Percentiles rank a stretch among this genome's conserved stretches.
phyloP scores from a whole-genome alignment of 768 basidiomycete genomes.

The Coprinopsis sp. region DNA sequence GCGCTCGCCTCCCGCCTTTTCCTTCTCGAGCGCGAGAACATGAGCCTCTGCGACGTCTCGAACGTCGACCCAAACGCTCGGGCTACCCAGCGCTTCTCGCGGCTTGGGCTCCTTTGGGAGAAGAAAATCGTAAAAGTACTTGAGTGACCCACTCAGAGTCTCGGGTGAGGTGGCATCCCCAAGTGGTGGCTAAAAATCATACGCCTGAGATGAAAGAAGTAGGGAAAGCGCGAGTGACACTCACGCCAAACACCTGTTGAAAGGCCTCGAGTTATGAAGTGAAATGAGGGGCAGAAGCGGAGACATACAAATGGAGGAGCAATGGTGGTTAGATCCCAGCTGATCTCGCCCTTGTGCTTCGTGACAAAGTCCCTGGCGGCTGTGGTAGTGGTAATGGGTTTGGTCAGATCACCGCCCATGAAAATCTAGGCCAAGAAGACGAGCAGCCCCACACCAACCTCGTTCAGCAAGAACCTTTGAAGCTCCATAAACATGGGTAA shows the following conservation, averaged over 20 bases:
- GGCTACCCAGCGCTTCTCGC: conserved; percentile 14
- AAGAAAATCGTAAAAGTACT: conserved; percentile 23
- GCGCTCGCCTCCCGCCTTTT: conserved; percentile 51
- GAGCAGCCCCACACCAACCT: conserved; percentile 25
- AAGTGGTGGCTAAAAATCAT: conserved; percentile 32
- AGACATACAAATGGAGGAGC: conserved; percentile 55
- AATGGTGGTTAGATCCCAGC: conserved; percentile 49
- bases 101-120: conserved; percentile 16
- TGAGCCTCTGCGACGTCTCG: conserved; percentile 57
- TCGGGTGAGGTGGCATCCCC: conserved; percentile 33
- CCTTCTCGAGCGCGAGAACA: conserved; percentile 43
- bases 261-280: no score
- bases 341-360: conserved; percentile 35
- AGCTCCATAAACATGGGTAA: conserved; percentile 46
- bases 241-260: conserved; percentile 31
- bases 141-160: conserved; percentile 37
- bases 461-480: conserved; percentile 65
- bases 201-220: background rate
- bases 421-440: no score
- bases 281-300: no score
- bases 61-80: conserved; percentile 43
- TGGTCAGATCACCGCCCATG: background rate
- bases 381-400: conserved; percentile 12
- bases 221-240: conserved; percentile 1
- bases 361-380: conserved; percentile 42